These are phyloP conservation scores for Malus asiatica DNA, from an alignment of 306 rosid genomes.

Conservation along the genomic window DNA sequence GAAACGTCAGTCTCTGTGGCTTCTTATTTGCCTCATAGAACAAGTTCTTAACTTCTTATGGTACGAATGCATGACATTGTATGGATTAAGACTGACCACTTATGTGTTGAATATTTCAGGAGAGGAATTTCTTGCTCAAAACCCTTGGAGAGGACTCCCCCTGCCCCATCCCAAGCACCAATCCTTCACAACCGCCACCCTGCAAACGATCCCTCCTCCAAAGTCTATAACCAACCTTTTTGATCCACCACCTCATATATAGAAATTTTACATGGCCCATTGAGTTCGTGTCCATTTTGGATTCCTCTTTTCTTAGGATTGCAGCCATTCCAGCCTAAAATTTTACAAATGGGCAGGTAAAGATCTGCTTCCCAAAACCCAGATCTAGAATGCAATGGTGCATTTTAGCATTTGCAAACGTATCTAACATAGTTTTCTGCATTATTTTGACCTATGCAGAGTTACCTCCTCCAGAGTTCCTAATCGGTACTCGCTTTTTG, in stretches of 20 bases:
- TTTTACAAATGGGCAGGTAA: slow-evolving; percentile 64
- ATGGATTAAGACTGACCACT: slow-evolving; percentile 19
- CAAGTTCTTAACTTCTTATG: background rate
- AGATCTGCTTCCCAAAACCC: slow-evolving; percentile 37
- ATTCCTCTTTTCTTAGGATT: slow-evolving; percentile 31
- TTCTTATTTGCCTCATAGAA: background rate
- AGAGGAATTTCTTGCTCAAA: slow-evolving; percentile 90
- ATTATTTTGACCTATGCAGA: slow-evolving; percentile 29
- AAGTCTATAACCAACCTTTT: slow-evolving; percentile 47
- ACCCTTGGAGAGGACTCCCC: slow-evolving; percentile 94
- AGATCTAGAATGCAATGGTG: slow-evolving; percentile 55
- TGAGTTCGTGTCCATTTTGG: slow-evolving; percentile 30
- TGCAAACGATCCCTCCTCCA: slow-evolving; percentile 97
- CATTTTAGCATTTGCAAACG: slow-evolving; percentile 56
- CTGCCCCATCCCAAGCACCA: slow-evolving; percentile 41
- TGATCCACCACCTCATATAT: slow-evolving; percentile 28
- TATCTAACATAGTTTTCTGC: slow-evolving; percentile 42
- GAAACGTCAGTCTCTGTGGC: background rate
- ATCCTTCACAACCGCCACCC: slow-evolving; percentile 67
- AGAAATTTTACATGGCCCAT: slow-evolving; percentile 16
- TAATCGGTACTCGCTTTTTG: slow-evolving; percentile 32
- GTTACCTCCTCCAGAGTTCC: slow-evolving; percentile 13
- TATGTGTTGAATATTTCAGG: slow-evolving; percentile 49
- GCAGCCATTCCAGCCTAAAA: slow-evolving; percentile 68
- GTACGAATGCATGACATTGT: background rate